Percentiles rank a stretch among this genome's conserved stretches.
These are phyloP conservation scores for Clonostachys solani DNA, from an alignment of 2,329 filamentous ascomycete genomes.

Conservation along the genomic window DNA sequence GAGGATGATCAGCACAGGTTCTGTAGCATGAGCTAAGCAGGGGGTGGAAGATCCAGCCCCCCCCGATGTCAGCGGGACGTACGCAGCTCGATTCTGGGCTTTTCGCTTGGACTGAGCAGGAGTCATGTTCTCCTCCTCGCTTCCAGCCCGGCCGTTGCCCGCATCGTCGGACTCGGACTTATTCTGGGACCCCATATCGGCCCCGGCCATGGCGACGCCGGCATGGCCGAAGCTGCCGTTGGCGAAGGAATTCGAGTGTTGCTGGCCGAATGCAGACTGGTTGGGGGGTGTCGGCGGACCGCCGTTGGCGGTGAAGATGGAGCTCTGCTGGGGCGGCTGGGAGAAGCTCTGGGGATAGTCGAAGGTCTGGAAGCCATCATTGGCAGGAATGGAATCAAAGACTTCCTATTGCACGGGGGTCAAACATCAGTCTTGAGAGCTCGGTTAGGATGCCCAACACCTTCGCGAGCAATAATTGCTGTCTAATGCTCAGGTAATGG, in stretches of 20 bases:
- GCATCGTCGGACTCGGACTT: constrained; percentile 25
- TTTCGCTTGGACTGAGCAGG: constrained; percentile 56
- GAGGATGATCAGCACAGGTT: constrained; percentile 23
- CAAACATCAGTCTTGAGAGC: background rate
- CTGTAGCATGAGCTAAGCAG: background rate
- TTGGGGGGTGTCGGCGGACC: background rate
- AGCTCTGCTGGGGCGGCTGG: background rate
- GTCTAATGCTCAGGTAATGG: background rate
- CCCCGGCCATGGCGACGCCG: constrained; percentile 3
- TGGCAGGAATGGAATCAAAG: constrained; percentile 40
- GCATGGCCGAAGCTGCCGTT: constrained; percentile 7
- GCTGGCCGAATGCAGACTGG: background rate
- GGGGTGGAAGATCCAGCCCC: constrained; percentile 58
- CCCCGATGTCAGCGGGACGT: constrained; percentile 41
- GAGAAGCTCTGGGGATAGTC: background rate
- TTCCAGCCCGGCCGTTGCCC: constrained; percentile 27
- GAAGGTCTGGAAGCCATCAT: constrained; percentile 11
- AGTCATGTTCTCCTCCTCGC: constrained; percentile 52
- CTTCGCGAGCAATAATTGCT: background rate
- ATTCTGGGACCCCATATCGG: constrained; percentile 15
- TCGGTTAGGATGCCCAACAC: background rate
- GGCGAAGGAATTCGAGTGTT: background rate
- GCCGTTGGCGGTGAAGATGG: background rate
- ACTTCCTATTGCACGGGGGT: constrained; percentile 37
- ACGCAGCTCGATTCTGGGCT: constrained; percentile 59